Percentiles rank a stretch among this genome's conserved stretches.
phyloP scores from a whole-genome alignment of 257 asterid species.

The Eucommia ulmoides region DNA sequence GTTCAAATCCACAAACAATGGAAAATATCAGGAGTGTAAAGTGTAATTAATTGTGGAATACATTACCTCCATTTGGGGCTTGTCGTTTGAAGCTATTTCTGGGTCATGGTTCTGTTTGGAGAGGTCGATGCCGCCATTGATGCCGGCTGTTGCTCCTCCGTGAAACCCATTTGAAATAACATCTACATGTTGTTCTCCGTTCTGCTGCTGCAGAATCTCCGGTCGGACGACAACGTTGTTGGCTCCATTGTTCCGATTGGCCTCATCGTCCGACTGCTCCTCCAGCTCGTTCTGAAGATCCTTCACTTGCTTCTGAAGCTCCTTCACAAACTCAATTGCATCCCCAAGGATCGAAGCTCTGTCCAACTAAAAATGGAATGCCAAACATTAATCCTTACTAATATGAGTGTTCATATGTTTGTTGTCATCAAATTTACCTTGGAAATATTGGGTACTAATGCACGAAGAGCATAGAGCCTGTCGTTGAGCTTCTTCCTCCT shows the following conservation, averaged over 20 bases:
- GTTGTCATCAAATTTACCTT: constrained; percentile 32
- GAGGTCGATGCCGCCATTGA: constrained; percentile 10
- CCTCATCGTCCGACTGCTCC: constrained; percentile 50
- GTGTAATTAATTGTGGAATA: background rate
- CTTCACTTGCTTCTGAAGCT: constrained; percentile 50
- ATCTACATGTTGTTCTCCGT: too few relatives aligned
- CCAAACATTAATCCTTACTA: background rate
- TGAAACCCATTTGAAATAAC: too few relatives aligned
- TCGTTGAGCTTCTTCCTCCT: constrained; percentile 85
- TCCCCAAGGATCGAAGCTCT: constrained; percentile 90
- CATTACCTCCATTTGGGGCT: constrained; percentile 89
- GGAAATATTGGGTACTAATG: constrained; percentile 79
- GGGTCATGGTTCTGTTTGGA: constrained; percentile 20
- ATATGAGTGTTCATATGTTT: background rate
- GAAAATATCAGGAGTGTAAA: too few relatives aligned
- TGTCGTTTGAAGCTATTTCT: constrained; percentile 30
- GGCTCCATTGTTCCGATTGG: constrained; percentile 6
- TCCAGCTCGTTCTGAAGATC: constrained; percentile 66
- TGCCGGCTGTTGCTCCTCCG: too few relatives aligned
- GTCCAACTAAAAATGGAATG: constrained; percentile 43
- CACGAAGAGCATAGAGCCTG: constrained; percentile 66
- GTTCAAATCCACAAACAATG: too few relatives aligned
- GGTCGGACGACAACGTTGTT: constrained; percentile 10
- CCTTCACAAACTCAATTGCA: constrained; percentile 74
- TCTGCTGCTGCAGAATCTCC: constrained; percentile 17